A percentile compares a stretch with the other conserved stretches of the same genome.
phyloP scores from a whole-genome alignment of 306 rosid genomes.

The Amphicarpaea edgeworthii region DNA sequence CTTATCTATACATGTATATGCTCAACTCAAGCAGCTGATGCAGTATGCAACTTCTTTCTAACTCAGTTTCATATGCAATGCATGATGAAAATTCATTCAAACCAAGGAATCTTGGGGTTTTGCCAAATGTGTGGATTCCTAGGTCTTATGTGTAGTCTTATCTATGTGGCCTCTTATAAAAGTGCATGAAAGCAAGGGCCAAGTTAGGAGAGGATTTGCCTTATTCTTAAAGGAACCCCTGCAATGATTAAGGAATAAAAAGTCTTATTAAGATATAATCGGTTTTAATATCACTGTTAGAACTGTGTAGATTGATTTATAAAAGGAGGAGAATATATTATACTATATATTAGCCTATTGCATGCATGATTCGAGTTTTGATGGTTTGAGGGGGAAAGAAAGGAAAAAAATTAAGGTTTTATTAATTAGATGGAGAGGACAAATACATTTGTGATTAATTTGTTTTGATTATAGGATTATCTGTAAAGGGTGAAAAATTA shows the following conservation, averaged over 20 bases:
- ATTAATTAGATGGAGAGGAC: conserved; percentile 6
- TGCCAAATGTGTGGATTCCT: conserved; percentile 23
- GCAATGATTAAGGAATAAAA: conserved; percentile 40
- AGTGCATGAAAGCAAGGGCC: conserved; percentile 20
- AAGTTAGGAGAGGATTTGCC: conserved; percentile 23
- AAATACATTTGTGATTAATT: background rate
- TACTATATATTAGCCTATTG: background rate
- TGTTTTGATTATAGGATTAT: conserved; percentile 33
- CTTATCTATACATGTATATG: conserved; percentile 8
- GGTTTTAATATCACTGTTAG: conserved; percentile 25
- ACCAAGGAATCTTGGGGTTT: conserved; percentile 39
- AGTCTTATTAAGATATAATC: conserved; percentile 8
- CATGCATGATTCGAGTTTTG: conserved; percentile 31
- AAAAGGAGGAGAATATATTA: conserved; percentile 6
- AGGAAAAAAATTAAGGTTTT: conserved; percentile 4
- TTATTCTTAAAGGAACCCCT: conserved; percentile 36
- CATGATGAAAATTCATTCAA: conserved; percentile 51
- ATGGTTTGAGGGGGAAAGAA: background rate
- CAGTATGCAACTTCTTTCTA: conserved; percentile 29
- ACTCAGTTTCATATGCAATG: conserved; percentile 7
- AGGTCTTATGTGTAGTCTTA: conserved; percentile 23
- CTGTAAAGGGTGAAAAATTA: conserved; percentile 34
- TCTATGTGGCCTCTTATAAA: conserved; percentile 25
- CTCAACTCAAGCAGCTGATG: conserved; percentile 28
- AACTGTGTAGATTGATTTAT: conserved; percentile 16